phyloP scores from a whole-genome alignment of 1,139 yeast genomes.

The Torulaspora globosa region DNA sequence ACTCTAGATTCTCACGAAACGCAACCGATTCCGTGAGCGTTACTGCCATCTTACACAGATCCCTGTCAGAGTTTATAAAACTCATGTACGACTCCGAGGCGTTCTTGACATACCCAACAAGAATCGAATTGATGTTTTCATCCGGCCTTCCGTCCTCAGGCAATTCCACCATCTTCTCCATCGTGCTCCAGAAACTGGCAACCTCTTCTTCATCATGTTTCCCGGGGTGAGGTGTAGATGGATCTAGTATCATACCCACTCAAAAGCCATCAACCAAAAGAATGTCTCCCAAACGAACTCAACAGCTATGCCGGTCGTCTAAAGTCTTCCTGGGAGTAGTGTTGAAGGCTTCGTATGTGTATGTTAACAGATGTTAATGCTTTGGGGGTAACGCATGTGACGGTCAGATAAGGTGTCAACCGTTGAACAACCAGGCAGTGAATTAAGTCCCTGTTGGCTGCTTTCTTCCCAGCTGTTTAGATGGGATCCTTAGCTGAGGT shows the following conservation, averaged over 20 bases:
- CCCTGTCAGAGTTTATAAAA: slow-evolving; percentile 37
- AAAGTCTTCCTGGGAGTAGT: neutral
- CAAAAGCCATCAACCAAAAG: neutral
- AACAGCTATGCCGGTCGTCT: neutral
- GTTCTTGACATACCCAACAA: slow-evolving; percentile 37
- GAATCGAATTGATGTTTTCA: slow-evolving; percentile 30
- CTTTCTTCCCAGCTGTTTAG: neutral
- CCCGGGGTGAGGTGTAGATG: slow-evolving; percentile 19
- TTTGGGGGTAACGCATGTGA: slow-evolving; percentile 4
- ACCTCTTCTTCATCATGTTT: slow-evolving; percentile 22
- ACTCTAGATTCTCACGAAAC: slow-evolving; percentile 39
- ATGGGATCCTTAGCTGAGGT: slow-evolving; percentile 11
- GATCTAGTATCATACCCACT: slow-evolving; percentile 25
- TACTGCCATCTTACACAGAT: slow-evolving; percentile 38
- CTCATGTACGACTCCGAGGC: slow-evolving; percentile 37
- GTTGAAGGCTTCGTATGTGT: neutral
- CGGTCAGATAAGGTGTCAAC: neutral
- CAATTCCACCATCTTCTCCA: slow-evolving; percentile 31
- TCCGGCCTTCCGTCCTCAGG: slow-evolving; percentile 18
- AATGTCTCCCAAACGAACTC: neutral
- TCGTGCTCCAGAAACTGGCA: slow-evolving; percentile 35
- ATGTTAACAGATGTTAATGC: neutral
- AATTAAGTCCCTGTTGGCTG: neutral
- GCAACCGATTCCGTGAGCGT: slow-evolving; percentile 37
- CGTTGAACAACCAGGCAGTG: neutral